Evolutionary conservation across 768 basidiomycete species (phyloP).

Genomic region (Leccinum sublutescens): DNA sequence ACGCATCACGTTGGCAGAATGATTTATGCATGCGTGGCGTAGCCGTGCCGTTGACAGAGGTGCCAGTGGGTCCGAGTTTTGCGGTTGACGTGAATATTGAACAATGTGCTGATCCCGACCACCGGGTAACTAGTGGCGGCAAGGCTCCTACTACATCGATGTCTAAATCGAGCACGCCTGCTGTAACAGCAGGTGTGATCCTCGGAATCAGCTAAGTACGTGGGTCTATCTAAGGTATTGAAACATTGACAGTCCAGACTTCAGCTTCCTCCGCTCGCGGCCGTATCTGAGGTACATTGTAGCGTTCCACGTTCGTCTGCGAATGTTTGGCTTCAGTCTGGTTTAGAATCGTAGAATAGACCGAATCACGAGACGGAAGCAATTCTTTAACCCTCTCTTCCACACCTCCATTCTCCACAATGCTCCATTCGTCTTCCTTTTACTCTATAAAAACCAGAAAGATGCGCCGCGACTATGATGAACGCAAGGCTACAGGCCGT

Average conservation of each 20-base stretch:
- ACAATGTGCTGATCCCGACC: not conserved
- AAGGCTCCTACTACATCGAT: not conserved
- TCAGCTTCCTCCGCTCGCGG: not conserved
- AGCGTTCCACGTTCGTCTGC: not conserved
- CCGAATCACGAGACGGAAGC: not conserved
- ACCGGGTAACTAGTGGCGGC: not conserved
- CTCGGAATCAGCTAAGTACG: not conserved
- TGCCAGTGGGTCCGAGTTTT: not conserved
- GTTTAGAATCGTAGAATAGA: slow-evolving; percentile 8
- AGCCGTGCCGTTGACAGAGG: not conserved
- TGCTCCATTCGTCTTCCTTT: slow-evolving; percentile 12
- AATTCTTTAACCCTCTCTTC: not conserved
- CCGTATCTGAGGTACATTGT: not conserved
- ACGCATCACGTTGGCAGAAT: not conserved
- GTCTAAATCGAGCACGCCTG: not conserved
- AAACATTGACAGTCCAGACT: not conserved
- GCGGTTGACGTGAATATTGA: not conserved
- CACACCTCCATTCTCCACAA: not conserved
- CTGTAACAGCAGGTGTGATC: slow-evolving; percentile 2
- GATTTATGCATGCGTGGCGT: not conserved
- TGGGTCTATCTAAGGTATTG: not conserved
- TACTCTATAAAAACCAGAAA: slow-evolving; percentile 15
- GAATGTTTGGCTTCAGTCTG: slow-evolving; percentile 11
- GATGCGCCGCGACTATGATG: slow-evolving; percentile 4
- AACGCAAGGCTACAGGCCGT: slow-evolving; percentile 8